Evolutionary conservation across 1,139 yeast species (phyloP), one percentile per base, ranked within the genome.

Genomic region (Suhomyces coccinellae): DNA sequence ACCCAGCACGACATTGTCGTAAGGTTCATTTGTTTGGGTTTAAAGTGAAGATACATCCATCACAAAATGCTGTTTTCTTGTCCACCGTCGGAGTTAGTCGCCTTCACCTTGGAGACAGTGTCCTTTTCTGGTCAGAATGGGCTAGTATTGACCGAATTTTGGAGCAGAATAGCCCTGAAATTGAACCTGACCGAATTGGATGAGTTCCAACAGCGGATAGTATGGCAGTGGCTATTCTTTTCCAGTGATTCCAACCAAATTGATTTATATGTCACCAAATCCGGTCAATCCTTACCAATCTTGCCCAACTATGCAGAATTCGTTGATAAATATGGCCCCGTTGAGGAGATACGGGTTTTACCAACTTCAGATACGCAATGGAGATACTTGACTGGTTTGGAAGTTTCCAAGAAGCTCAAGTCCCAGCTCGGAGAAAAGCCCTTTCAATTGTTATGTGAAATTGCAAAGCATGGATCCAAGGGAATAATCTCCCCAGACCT

Each of bases 401-500:
- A 67, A 22, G 63, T 63, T 29, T 65, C 70, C 33, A 67, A 66
- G 48, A 61, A 64, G 40, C 53, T 66, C 12, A 63, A 61, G 42
- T 48, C 61, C 14, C 67, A 65, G 38, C 48, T 74, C 37, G 79
- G 79, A 1, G 78, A 71, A 11, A 63, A 61, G 43, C 76, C 78
- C 1, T 73, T 70, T 45, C 71, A 70, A 49, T 59, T 74, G 34
- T 52, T 74, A 16, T 66, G 73, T 52, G 78, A 71, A 38, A 71
- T 85, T 42, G 86, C 89, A 0, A 76, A 73, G 48, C 60, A 76
- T 33, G 82, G 82, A 17, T 65, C 71, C 0, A 55, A 61, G 2
- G 93, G 93, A 10, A 77, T 84, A 11, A 73, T 77, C 46, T 77
- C 90, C 0, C 69, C 80, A 28, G 80, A 79, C 26, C 65, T 85